Evolutionary conservation across 495 filamentous ascomycete genomes (phyloP), one percentile per base, ranked within the genome.

Genomic region (Gamarada debralockiae): DNA sequence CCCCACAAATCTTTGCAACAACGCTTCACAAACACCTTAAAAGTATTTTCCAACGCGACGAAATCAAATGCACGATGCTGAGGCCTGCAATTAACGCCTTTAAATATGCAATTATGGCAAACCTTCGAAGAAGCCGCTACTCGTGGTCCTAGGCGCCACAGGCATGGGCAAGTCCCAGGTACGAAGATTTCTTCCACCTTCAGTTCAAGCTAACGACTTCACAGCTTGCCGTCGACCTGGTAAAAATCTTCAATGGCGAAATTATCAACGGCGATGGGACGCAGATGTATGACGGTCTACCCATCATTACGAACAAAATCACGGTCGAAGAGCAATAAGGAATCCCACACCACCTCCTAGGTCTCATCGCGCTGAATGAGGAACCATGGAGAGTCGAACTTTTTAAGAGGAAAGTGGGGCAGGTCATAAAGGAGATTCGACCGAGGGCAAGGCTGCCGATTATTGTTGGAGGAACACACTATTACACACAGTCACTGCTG

Each of bases 101-200:
- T n/a, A n/a, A n/a, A n/a, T n/a, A 52, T 40, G 2, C 38, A 8
- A 22, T 25, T 10, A 59, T 61, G 51, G 37, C 48, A 12, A 36
- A 12, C 18, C 55, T 1, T 55, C 51, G 9, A 50, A 38, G 20
- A 64, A 74, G 50, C 88, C 90, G 20, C 73, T 97, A 51, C 80
- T 98, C 56, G 82, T 88, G 29, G 81, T 98, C 38, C 77, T 97
- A 31, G 93, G 93, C 33, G 89, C 95, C 31, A 98, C 93, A 34
- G 93, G 95, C 49, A 97, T 92, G 4, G 93, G 93, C 34, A 98
- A 98, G 73, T 97, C 93, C 15, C 87, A 98, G 76, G 92, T 96
- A 70, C 52, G 48, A 24, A 40, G 8, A 8, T n/a, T 42, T 45
- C 20, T 8, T 12, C 8, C 17, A 23, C 31, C 15, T 24, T 24